phyloP scores from a whole-genome alignment of 75 land plant species.

The Chamaecyparis obtusa region DNA sequence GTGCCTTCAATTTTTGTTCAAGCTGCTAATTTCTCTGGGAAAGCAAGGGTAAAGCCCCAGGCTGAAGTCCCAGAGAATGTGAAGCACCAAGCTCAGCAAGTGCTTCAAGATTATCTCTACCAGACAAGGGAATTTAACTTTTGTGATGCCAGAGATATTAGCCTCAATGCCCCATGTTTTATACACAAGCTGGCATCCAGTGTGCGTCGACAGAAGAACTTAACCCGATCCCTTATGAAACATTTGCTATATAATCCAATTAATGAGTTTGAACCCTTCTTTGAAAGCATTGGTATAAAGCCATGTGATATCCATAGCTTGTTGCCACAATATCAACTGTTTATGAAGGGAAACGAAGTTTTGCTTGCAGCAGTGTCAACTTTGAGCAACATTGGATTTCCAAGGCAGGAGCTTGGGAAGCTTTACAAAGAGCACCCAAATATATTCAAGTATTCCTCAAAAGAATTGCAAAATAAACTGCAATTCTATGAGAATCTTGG shows the following conservation, averaged over 20 bases:
- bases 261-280: conserved; percentile 42
- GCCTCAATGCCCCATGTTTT: conserved; percentile 39
- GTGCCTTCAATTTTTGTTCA: background rate
- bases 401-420: conserved; percentile 43
- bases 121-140: conserved; percentile 26
- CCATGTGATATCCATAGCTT: conserved; percentile 27
- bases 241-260: conserved; percentile 48
- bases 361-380: conserved; percentile 41
- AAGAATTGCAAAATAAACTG: conserved; percentile 33
- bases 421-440: conserved; percentile 31
- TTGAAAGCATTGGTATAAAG: conserved; percentile 32
- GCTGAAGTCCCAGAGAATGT: background rate
- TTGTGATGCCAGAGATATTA: conserved; percentile 39
- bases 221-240: conserved; percentile 13
- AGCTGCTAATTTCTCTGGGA: background rate
- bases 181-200: conserved; percentile 30
- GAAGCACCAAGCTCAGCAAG: conserved; percentile 25
- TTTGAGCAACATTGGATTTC: conserved; percentile 48
- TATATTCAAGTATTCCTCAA: conserved; percentile 36
- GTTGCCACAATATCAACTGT: conserved; percentile 37
- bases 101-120: conserved; percentile 41
- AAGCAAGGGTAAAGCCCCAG: background rate
- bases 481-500: conserved; percentile 37
- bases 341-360: conserved; percentile 34
- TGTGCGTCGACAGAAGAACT: conserved; percentile 18